Conservation (phyloP, 2,329 filamentous ascomycete species). For the Xylogone sp. region DNA sequence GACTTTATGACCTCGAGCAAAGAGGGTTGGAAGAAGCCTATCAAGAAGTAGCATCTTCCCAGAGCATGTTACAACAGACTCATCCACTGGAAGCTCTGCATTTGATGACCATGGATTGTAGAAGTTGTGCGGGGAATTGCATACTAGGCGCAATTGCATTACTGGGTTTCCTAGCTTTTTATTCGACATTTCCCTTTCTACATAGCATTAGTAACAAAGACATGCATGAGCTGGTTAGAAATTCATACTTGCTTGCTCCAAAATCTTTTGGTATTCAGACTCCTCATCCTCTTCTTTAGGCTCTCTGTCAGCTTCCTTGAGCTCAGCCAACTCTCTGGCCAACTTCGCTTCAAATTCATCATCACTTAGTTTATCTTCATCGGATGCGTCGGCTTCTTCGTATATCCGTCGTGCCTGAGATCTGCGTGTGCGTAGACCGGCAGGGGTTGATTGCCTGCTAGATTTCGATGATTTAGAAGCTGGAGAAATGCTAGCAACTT, state of each 20-base stretch:
- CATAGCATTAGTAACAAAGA: slow-evolving; percentile 29
- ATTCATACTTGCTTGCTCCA: slow-evolving; percentile 70
- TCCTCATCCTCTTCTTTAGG: slow-evolving; percentile 53
- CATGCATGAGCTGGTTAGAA: background rate
- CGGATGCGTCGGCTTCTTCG: slow-evolving; percentile 53
- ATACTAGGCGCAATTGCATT: slow-evolving; percentile 86
- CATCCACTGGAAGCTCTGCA: slow-evolving; percentile 61
- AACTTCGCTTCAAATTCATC: slow-evolving; percentile 79
- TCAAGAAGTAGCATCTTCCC: slow-evolving; percentile 97
- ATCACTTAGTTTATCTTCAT: slow-evolving; percentile 68
- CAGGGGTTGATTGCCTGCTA: slow-evolving; percentile 71
- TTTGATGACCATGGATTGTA: slow-evolving; percentile 80
- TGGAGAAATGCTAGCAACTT: slow-evolving; percentile 32
- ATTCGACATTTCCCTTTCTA: slow-evolving; percentile 76
- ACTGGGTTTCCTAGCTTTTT: slow-evolving; percentile 94
- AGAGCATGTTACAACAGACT: slow-evolving; percentile 78
- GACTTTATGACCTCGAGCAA: slow-evolving; percentile 77
- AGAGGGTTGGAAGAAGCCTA: slow-evolving; percentile 72
- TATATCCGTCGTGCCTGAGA: slow-evolving; percentile 42
- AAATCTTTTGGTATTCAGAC: slow-evolving; percentile 51
- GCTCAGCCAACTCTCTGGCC: slow-evolving; percentile 53
- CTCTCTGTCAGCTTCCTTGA: slow-evolving; percentile 48
- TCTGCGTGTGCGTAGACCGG: slow-evolving; percentile 39
- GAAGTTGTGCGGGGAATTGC: slow-evolving; percentile 94
- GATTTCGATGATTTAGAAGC: slow-evolving; percentile 70